Evolutionary conservation across 345 rosid genomes (phyloP).

Genomic region (Citrus hindsii): DNA sequence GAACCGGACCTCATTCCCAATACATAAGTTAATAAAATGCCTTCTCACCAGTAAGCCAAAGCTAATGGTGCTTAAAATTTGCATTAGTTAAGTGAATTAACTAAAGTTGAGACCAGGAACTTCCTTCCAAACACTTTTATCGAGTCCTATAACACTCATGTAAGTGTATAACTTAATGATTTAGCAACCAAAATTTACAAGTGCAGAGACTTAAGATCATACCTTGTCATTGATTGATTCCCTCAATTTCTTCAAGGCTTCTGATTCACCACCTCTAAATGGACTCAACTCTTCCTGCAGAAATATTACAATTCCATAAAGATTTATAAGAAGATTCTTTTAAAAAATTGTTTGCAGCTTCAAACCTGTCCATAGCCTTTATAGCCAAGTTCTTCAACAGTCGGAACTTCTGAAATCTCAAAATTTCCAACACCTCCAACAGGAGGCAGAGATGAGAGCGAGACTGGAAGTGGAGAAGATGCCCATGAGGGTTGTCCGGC

Average conservation of each 20-base stretch:
- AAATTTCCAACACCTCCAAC: conserved; percentile 56
- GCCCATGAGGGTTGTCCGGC: conserved; percentile 83
- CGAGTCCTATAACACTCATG: neutral
- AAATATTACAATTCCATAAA: neutral
- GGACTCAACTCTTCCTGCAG: conserved; percentile 62
- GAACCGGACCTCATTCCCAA: neutral
- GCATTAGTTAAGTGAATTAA: neutral
- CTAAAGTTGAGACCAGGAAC: neutral
- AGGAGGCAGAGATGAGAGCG: conserved; percentile 61
- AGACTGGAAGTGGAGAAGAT: conserved; percentile 41
- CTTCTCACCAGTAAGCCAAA: neutral
- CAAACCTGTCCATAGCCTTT: conserved; percentile 48
- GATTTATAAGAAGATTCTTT: neutral
- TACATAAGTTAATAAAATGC: neutral
- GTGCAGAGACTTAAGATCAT: neutral
- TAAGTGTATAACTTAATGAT: neutral
- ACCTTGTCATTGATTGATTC: conserved; percentile 70
- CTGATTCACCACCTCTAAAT: conserved; percentile 87
- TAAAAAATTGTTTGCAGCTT: neutral
- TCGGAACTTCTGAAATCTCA: conserved; percentile 61
- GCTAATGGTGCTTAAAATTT: neutral
- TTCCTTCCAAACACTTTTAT: neutral
- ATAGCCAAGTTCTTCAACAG: conserved; percentile 69
- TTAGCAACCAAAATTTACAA: neutral
- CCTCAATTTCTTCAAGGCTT: conserved; percentile 63